A percentile compares a stretch with the other conserved stretches of the same genome.
Conservation (phyloP, 1,284 basidiomycete species). For the Sphagnurus paluster region DNA sequence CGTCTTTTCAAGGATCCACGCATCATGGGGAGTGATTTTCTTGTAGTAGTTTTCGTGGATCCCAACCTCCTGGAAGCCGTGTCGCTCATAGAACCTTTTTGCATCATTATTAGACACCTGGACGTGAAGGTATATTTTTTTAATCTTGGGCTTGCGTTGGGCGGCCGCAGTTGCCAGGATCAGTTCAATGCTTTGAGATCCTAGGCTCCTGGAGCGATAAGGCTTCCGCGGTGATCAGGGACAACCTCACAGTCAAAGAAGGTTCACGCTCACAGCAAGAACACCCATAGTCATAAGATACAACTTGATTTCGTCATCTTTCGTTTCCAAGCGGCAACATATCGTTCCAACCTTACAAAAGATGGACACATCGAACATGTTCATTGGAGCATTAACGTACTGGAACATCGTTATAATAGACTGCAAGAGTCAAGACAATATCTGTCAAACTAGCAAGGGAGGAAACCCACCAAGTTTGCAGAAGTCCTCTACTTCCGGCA, state of each 20-base stretch:
- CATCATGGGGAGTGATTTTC: constrained; percentile 74
- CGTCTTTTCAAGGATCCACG: constrained; percentile 74
- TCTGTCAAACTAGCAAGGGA: constrained; percentile 4
- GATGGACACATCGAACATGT: constrained; percentile 19
- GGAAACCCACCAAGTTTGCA: constrained; percentile 68
- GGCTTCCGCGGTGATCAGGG: constrained; percentile 49
- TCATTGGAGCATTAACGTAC: constrained; percentile 26
- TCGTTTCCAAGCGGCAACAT: constrained; percentile 74
- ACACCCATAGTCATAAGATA: constrained; percentile 87
- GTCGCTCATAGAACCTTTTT: constrained; percentile 75
- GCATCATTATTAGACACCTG: constrained; percentile 72
- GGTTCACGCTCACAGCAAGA: constrained; percentile 61
- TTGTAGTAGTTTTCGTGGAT: constrained; percentile 78
- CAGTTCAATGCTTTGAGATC: constrained; percentile 65
- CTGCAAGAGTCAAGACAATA: constrained; percentile 35
- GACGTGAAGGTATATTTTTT: constrained; percentile 75
- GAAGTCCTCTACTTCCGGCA: constrained; percentile 72
- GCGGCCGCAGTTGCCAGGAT: constrained; percentile 61
- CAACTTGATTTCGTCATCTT: constrained; percentile 54
- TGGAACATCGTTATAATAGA: constrained; percentile 85
- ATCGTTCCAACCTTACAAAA: constrained; percentile 64
- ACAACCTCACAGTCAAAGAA: constrained; percentile 15
- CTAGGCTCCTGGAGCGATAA: constrained; percentile 72
- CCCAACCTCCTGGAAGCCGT: constrained; percentile 69
- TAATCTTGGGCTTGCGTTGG: constrained; percentile 59